Evolutionary conservation across 306 rosid species (phyloP), one percentile per base, ranked within the genome.

Genomic region (Canavalia ensiformis): DNA sequence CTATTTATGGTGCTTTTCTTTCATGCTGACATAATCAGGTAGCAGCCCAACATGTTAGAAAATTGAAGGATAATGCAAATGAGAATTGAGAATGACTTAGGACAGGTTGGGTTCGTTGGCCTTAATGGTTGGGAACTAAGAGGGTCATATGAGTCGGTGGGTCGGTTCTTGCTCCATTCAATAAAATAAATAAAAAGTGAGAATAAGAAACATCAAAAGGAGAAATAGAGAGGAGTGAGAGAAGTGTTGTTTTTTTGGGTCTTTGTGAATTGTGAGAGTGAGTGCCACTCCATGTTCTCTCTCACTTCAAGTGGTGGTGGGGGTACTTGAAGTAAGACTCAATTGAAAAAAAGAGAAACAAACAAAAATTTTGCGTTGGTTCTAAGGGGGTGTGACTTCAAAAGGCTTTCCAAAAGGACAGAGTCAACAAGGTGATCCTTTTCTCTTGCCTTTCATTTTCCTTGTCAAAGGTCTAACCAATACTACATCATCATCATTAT

Each of bases 111-210:
- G 86, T 80, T 87, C 84, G 87, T 4, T 74, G 82, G 76, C 87
- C 83, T 73, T 73, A 34, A 74, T 74, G 68, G 80, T 87, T 76
- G 88, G 74, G 42, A 73, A 58, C 78, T 78, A 73, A 50, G 85
- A 84, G 81, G 87, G 76, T 77, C 88, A 58, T 35, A 13, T 81
- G 35, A 83, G 88, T 89, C 87, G 91, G 92, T 89, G 90, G 91
- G 90, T 87, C 84, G 88, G 91, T 78, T 87, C 77, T 79, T 75
- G 72, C 31, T 87, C 87, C 88, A 82, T 84, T 78, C 76, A 76
- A 74, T 44, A 12, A 59, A 74, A 75, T 68, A 45, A 64, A 12
- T 18, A 31, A 46, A 56, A 66, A 50, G 12, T 59, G 10, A 44
- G 55, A 3, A 10, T 7, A 62, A 60, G 12, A 64, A 59, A 77